A percentile compares a stretch with the other conserved stretches of the same genome.
Evolutionary conservation across 2,329 filamentous ascomycete genomes (phyloP).

Genomic region (Grosmannia serpens): DNA sequence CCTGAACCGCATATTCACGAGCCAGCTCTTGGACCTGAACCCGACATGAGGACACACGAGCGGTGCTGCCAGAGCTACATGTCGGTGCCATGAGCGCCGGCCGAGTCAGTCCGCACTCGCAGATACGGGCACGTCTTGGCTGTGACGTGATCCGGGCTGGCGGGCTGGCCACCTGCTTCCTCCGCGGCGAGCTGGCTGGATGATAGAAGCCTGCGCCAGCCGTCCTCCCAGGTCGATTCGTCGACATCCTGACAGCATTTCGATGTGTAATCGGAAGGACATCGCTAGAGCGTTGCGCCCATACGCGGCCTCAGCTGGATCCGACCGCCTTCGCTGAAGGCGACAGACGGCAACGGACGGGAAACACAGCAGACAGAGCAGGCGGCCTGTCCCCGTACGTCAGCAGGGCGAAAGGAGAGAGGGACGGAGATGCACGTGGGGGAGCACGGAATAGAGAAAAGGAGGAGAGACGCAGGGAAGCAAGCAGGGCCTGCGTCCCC

Average conservation of each 20-base stretch:
- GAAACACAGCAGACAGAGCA: too few species aligned
- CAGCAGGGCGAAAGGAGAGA: too few species aligned
- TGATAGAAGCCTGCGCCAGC: not conserved
- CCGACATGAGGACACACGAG: constrained; percentile 9
- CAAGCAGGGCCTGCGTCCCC: not conserved
- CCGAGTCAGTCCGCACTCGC: too few species aligned
- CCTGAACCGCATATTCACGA: constrained; percentile 16
- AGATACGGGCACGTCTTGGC: not conserved
- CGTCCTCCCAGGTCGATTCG: not conserved
- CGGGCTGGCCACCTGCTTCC: not conserved
- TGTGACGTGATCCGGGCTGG: not conserved
- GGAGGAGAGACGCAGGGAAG: not conserved
- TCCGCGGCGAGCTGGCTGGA: not conserved
- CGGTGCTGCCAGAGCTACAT: not conserved
- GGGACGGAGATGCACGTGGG: too few species aligned
- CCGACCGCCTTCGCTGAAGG: too few species aligned
- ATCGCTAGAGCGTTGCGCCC: too few species aligned
- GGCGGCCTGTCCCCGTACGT: too few species aligned
- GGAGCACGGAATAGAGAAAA: not conserved
- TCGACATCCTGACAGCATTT: not conserved
- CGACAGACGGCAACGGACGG: not conserved
- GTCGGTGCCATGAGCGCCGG: not conserved
- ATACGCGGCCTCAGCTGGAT: too few species aligned
- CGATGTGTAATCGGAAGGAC: too few species aligned
- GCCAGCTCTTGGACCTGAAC: constrained; percentile 16